phyloP scores from a whole-genome alignment of 129 eudicot species.

The Lactuca saligna region DNA sequence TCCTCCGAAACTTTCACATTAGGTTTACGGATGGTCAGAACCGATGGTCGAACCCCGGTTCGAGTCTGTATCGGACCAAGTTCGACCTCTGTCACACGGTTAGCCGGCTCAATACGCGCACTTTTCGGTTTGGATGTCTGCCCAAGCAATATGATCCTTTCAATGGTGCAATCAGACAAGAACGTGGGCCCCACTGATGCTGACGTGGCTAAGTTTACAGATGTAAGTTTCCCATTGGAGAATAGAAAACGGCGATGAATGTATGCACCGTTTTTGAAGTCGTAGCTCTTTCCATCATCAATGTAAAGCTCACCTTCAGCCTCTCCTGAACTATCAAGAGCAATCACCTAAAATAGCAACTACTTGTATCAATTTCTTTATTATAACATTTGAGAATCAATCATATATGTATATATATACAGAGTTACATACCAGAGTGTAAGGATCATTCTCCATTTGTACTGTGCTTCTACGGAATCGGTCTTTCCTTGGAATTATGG shows the following conservation, averaged over 20 bases:
- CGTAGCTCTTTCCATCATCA: slow-evolving; percentile 96
- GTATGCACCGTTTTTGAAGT: slow-evolving; percentile 69
- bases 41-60: slow-evolving; percentile 40
- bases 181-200: slow-evolving; percentile 28
- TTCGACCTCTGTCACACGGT: slow-evolving; percentile 52
- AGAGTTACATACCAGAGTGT: slow-evolving; percentile 86
- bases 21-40: slow-evolving; percentile 85
- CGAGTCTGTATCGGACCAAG: slow-evolving; percentile 63
- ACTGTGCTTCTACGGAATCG: slow-evolving; percentile 85
- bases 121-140: slow-evolving; percentile 47
- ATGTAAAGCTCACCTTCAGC: slow-evolving; percentile 93
- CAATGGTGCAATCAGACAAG: slow-evolving; percentile 61
- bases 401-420: no score
- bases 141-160: slow-evolving; percentile 81
- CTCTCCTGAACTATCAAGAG: slow-evolving; percentile 65
- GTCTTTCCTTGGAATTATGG: slow-evolving; percentile 91
- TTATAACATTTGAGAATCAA: no score
- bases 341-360: slow-evolving; percentile 61
- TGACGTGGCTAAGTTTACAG: slow-evolving; percentile 50
- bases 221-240: slow-evolving; percentile 71
- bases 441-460: slow-evolving; percentile 97
- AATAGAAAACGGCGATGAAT: slow-evolving; percentile 78
- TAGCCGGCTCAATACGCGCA: slow-evolving; percentile 66
- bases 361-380: no score
- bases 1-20: slow-evolving; percentile 65